Evolutionary conservation across 73 alveolate genomes (phyloP).

Genomic region (Tetrahymena thermophila): DNA sequence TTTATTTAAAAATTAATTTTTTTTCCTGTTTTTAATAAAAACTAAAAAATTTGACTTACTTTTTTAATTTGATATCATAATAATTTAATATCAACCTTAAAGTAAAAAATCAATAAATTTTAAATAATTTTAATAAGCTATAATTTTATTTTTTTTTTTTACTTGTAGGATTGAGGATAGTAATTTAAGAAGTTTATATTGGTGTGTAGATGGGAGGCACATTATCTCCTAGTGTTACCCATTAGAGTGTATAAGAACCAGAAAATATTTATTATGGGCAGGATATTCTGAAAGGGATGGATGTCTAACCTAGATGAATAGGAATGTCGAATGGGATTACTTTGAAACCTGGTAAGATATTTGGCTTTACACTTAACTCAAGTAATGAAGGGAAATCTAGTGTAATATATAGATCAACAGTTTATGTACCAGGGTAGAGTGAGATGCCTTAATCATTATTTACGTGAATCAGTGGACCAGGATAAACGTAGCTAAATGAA

Average conservation of each 20-base stretch:
- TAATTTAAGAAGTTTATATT: conserved; percentile 6
- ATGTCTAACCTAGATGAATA: conserved; percentile 10
- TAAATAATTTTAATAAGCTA: too few relatives aligned
- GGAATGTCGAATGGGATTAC: conserved; percentile 2
- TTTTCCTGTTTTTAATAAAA: too few relatives aligned
- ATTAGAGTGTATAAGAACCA: conserved; percentile 14
- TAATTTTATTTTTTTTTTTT: not conserved
- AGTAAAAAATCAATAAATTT: too few relatives aligned
- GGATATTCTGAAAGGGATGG: conserved; percentile 6
- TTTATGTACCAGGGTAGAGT: conserved; percentile 21
- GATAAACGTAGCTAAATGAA: not conserved
- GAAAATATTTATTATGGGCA: conserved; percentile 1
- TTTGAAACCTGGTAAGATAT: not conserved
- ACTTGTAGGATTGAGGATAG: not conserved
- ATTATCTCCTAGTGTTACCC: conserved; percentile 19
- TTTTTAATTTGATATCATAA: too few relatives aligned
- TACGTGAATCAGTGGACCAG: conserved; percentile 34
- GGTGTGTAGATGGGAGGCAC: conserved; percentile 40
- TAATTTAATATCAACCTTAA: too few relatives aligned
- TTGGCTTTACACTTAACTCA: conserved; percentile 6
- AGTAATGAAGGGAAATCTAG: conserved; percentile 22
- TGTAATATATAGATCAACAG: not conserved
- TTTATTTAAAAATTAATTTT: too few relatives aligned
- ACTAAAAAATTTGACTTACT: too few relatives aligned
- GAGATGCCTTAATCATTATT: conserved; percentile 5